Evolutionary conservation across 2,329 filamentous ascomycete genomes (phyloP).

Genomic region (Stagonosporopsis vannaccii): DNA sequence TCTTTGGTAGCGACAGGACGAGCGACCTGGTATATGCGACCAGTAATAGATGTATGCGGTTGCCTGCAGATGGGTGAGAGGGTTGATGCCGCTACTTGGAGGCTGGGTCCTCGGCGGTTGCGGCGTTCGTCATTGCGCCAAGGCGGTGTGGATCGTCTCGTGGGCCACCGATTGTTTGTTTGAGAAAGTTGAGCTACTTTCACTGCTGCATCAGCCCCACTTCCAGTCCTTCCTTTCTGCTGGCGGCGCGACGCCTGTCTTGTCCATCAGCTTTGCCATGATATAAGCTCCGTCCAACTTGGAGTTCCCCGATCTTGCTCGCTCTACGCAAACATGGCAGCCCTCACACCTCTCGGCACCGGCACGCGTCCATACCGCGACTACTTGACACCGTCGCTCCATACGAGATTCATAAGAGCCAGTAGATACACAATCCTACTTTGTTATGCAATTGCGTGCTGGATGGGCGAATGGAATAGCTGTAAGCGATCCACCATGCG

Average conservation of each 20-base stretch:
- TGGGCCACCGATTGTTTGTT: constrained; percentile 35
- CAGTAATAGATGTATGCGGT: neutral
- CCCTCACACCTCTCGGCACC: constrained; percentile 28
- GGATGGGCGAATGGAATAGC: constrained; percentile 69
- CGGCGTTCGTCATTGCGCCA: constrained; percentile 28
- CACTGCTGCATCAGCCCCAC: constrained; percentile 14
- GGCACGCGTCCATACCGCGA: constrained; percentile 78
- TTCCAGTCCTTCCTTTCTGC: constrained; percentile 14
- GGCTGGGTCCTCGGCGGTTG: constrained; percentile 30
- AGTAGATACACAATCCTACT: constrained; percentile 72
- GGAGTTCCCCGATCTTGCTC: neutral
- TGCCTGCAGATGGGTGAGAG: constrained; percentile 12
- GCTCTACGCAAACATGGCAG: constrained; percentile 40
- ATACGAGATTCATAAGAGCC: constrained; percentile 83
- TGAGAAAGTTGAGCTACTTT: constrained; percentile 27
- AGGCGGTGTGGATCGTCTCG: constrained; percentile 25
- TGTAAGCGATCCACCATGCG: constrained; percentile 59
- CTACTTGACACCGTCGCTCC: constrained; percentile 86
- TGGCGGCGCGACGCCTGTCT: constrained; percentile 16
- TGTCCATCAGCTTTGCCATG: constrained; percentile 28
- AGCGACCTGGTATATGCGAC: constrained; percentile 13
- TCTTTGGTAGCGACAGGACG: neutral
- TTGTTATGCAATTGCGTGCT: constrained; percentile 75
- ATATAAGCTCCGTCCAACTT: constrained; percentile 20
- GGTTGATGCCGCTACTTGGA: constrained; percentile 35